Evolutionary conservation across 1,284 basidiomycete genomes (phyloP).

Genomic region (Papiliotrema nemorosa): DNA sequence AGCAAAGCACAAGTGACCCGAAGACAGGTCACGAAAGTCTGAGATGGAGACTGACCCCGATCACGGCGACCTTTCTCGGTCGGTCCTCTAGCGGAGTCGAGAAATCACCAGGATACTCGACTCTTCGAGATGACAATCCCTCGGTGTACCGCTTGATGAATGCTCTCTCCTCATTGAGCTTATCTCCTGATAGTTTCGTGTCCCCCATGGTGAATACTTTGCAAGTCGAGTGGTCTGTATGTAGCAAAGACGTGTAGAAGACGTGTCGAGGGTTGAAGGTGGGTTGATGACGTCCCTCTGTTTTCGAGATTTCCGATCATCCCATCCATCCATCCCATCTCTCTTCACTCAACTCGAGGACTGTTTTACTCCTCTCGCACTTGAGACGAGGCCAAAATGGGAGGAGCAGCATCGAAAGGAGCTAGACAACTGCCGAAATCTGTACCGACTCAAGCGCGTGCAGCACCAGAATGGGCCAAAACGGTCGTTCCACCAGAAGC

Average conservation of each 20-base stretch:
- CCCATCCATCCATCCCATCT: not conserved
- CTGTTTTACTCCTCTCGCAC: too few relatives aligned
- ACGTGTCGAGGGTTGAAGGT: not conserved
- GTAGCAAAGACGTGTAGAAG: not conserved
- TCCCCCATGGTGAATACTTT: slow-evolving; percentile 22
- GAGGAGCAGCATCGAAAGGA: slow-evolving; percentile 64
- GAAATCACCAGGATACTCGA: slow-evolving; percentile 70
- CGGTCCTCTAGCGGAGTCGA: slow-evolving; percentile 67
- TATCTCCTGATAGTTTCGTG: slow-evolving; percentile 51
- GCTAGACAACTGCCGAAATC: slow-evolving; percentile 58
- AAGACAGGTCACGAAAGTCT: too few relatives aligned
- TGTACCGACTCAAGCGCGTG: slow-evolving; percentile 1
- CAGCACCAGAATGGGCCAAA: slow-evolving; percentile 3
- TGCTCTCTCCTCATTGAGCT: slow-evolving; percentile 57
- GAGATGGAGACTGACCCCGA: slow-evolving; percentile 65
- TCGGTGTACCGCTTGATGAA: slow-evolving; percentile 72
- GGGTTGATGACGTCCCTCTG: not conserved
- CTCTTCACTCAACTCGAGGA: too few relatives aligned
- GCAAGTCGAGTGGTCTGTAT: not conserved
- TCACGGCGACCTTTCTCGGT: slow-evolving; percentile 67
- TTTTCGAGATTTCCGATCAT: not conserved
- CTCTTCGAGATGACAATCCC: slow-evolving; percentile 63
- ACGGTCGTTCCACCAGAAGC: not conserved
- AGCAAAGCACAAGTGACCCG: too few relatives aligned
- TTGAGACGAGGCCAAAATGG: slow-evolving; percentile 51